Evolutionary conservation across 2,329 filamentous ascomycete genomes (phyloP).

Genomic region (Colletotrichum truncatum): DNA sequence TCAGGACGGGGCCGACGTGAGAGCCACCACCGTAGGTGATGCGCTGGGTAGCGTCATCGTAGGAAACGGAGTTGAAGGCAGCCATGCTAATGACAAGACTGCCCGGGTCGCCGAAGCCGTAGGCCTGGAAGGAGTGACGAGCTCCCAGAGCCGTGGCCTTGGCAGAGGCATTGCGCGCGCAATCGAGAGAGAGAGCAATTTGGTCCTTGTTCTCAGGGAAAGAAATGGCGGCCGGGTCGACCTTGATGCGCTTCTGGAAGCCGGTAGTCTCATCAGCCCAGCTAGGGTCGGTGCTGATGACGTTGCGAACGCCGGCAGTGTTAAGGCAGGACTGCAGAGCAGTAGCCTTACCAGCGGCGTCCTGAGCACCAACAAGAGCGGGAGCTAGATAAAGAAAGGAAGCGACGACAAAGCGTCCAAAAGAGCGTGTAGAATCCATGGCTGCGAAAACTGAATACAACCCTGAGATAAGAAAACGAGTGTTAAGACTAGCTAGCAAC

Average conservation of each 20-base stretch:
- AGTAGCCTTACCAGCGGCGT: constrained; percentile 7
- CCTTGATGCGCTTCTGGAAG: constrained; percentile 30
- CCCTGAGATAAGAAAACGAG: constrained; percentile 5
- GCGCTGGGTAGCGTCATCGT: constrained; percentile 18
- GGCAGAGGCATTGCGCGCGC: constrained; percentile 27
- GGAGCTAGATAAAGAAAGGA: constrained; percentile 26
- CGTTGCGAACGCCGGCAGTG: constrained; percentile 24
- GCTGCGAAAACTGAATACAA: neutral
- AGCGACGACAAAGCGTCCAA: constrained; percentile 30
- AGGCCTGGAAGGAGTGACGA: constrained; percentile 29
- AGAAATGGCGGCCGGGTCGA: constrained; percentile 28
- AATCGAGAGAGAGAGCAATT: constrained; percentile 27
- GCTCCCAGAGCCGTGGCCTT: constrained; percentile 27
- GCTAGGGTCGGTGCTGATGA: constrained; percentile 26
- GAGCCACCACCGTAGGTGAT: constrained; percentile 27
- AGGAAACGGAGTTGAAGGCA: constrained; percentile 26
- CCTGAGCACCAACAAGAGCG: constrained; percentile 22
- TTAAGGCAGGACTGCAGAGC: constrained; percentile 28
- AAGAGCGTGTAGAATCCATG: constrained; percentile 29
- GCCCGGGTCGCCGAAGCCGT: constrained; percentile 29
- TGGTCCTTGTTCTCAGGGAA: constrained; percentile 30
- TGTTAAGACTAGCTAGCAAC: neutral
- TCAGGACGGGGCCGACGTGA: constrained; percentile 28
- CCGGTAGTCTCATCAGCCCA: constrained; percentile 23
- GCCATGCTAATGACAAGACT: constrained; percentile 30